Evolutionary conservation across 805 yeast genomes (phyloP).

Genomic region (Dipodascus geniculatus): DNA sequence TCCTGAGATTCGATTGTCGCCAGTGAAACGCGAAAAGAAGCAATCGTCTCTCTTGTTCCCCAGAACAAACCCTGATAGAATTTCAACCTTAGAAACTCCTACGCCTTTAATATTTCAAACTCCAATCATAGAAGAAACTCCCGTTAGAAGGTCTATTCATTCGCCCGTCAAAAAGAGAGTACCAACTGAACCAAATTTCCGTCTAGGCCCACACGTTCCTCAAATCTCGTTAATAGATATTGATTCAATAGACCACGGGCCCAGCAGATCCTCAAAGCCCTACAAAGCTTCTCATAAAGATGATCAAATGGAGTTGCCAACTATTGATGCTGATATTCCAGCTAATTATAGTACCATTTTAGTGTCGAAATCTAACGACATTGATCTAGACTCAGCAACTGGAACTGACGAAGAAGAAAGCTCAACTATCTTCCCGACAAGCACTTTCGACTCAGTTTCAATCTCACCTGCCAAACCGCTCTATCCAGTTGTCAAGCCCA

Average conservation of each 20-base stretch:
- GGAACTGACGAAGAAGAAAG: background rate
- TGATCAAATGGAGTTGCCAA: background rate
- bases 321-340: background rate
- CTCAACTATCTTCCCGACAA: background rate
- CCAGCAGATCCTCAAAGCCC: background rate
- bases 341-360: background rate
- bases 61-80: background rate
- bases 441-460: background rate
- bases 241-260: background rate
- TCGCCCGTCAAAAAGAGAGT: background rate
- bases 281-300: background rate
- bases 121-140: background rate
- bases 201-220: background rate
- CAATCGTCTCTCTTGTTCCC: background rate
- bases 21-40: background rate
- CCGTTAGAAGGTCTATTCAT: conserved; percentile 1
- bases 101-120: conserved; percentile 1
- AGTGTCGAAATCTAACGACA: background rate
- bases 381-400: background rate
- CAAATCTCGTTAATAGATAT: background rate
- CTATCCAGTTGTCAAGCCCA: background rate
- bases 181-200: background rate
- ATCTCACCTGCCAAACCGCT: conserved; percentile 2
- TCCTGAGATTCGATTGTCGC: conserved; percentile 2
- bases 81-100: background rate